These are phyloP conservation scores for Colletotrichum cuscutae DNA, from an alignment of 2,329 filamentous ascomycete genomes.

Conservation along the genomic window DNA sequence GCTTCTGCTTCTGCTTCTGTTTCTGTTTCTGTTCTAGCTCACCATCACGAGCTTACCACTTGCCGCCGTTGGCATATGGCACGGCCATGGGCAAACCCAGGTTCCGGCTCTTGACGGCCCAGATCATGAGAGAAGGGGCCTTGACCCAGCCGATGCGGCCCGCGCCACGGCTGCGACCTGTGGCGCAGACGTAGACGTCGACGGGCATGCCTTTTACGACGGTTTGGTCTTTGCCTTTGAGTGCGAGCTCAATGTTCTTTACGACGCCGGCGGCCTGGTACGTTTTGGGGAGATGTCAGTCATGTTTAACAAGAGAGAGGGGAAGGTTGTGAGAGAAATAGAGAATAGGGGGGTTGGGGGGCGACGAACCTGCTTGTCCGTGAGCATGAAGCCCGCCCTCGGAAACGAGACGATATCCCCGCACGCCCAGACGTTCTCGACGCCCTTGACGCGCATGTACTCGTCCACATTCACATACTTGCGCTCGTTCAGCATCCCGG, in stretches of 20 bases:
- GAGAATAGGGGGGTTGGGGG: background rate
- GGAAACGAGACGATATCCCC: conserved; percentile 65
- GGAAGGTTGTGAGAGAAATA: background rate
- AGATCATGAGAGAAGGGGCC: conserved; percentile 62
- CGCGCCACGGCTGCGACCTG: conserved; percentile 60
- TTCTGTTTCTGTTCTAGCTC: too few relatives aligned
- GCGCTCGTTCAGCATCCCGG: conserved; percentile 52
- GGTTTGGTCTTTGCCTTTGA: conserved; percentile 55
- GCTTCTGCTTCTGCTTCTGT: too few relatives aligned
- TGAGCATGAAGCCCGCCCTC: conserved; percentile 67
- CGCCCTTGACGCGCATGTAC: conserved; percentile 57
- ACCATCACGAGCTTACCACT: conserved; percentile 48
- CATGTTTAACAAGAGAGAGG: too few relatives aligned
- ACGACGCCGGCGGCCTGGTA: conserved; percentile 58
- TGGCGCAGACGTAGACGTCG: conserved; percentile 59
- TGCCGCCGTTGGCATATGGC: conserved; percentile 59
- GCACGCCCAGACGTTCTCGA: conserved; percentile 61
- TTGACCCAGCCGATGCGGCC: conserved; percentile 59
- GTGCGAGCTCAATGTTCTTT: conserved; percentile 62
- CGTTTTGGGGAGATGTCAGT: background rate
- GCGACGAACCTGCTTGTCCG: conserved; percentile 61
- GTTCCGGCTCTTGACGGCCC: conserved; percentile 62
- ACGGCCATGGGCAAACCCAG: conserved; percentile 56
- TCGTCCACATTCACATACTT: conserved; percentile 62
- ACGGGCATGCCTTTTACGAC: conserved; percentile 58